phyloP scores from a whole-genome alignment of 1,284 basidiomycete species.

The Pterulicium gracile region DNA sequence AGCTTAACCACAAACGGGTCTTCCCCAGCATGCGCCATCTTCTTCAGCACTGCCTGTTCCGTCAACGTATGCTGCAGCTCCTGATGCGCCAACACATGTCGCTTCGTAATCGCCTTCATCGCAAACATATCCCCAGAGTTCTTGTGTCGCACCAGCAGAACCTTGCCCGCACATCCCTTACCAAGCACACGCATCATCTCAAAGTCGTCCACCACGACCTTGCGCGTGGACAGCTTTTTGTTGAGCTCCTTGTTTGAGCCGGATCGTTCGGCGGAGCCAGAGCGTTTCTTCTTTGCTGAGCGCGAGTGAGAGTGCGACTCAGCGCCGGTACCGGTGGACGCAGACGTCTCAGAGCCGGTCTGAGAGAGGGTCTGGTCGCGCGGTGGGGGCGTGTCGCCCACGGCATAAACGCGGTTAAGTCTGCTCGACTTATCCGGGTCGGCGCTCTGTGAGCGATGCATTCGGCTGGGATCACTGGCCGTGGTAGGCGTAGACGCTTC shows the following conservation, averaged over 20 bases:
- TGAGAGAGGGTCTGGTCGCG: background rate
- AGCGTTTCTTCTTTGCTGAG: constrained; percentile 1
- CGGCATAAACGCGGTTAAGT: background rate
- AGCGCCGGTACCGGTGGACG: background rate
- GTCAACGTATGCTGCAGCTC: constrained; percentile 93
- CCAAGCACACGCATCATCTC: constrained; percentile 94
- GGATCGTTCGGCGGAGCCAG: background rate
- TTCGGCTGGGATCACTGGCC: background rate
- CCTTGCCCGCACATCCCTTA: constrained; percentile 94
- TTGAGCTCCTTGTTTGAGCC: constrained; percentile 2
- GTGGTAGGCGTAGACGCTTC: background rate
- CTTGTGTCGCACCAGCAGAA: constrained; percentile 78
- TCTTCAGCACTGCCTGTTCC: constrained; percentile 86
- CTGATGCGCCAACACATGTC: constrained; percentile 90
- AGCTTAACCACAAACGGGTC: constrained; percentile 93
- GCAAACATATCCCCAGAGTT: constrained; percentile 68
- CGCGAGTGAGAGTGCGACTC: background rate
- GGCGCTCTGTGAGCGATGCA: constrained; percentile 1
- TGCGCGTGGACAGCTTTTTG: constrained; percentile 37
- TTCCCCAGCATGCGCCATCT: constrained; percentile 71
- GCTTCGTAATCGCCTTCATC: constrained; percentile 94
- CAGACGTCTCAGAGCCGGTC: background rate
- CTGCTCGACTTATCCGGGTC: background rate
- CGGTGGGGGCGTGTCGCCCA: background rate
- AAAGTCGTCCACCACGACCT: constrained; percentile 81